Base-by-base conservation (phyloP, 2,329 filamentous ascomycete species). In the Alternaria panax region DNA sequence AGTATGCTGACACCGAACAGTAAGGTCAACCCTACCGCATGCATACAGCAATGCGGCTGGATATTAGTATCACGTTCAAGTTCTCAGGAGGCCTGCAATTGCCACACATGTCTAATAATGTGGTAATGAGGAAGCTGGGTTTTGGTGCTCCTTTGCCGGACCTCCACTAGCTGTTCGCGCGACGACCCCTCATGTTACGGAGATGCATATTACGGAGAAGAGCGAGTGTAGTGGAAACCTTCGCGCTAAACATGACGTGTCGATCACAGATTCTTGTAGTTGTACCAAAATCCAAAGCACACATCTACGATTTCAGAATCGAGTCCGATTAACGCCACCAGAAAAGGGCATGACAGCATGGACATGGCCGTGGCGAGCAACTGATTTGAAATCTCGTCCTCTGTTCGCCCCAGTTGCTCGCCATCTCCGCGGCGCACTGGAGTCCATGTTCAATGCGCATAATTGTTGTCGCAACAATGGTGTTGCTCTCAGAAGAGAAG, bases 141-240 rank as follows among this genome's bases (percentile, higher is more conserved):
- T 30, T n/a, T 46, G 32, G 48, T 53, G 46, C 32, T 22, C 24
- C 43, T 24, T 20, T 20, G 40, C 22, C 54, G 54, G 32, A 28
- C 16, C 30, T 25, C 6, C 30, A 46, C 32, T 52, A 46, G 18
- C 27, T 25, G 30, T 45, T 25, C 30, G 48, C 30, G 40, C 48
- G 25, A 24, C 18, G 27, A 34, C 41, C 20, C 45, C 48, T 53
- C 56, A 12, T 14, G 30, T 24, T 54, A 46, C 34, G 56, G 56
- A 43, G 51, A 55, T n/a, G n/a, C 56, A 12, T 14, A 24, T 24
- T 54, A 46, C 34, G 56, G 56, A 43, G 51, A 55, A 55, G 25
- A 28, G 22, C 30, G 54, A 43, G 25, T 30, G 20, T 16, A 22
- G 42, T 54, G 38, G 28, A 50, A 41, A 54, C 36, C 25, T 30